Conservation (phyloP, 805 yeast species). For the Metschnikowia orientalis region DNA sequence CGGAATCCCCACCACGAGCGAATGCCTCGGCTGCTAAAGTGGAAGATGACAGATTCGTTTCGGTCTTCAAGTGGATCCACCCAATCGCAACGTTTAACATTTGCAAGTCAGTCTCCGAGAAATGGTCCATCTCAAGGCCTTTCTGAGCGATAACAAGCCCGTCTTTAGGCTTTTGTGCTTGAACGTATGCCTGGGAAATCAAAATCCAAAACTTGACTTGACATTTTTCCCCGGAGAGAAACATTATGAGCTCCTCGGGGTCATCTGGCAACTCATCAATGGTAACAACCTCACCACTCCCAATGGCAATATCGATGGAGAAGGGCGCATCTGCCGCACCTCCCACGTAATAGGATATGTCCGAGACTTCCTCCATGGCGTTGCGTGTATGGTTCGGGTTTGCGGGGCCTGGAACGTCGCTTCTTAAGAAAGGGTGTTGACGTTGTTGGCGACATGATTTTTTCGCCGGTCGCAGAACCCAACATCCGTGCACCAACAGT, state of each 20-base stretch:
- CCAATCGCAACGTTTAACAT: slow-evolving; percentile 59
- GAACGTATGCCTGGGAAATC: slow-evolving; percentile 76
- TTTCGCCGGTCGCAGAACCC: too few species aligned
- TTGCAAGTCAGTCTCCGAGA: slow-evolving; percentile 40
- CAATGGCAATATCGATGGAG: slow-evolving; percentile 63
- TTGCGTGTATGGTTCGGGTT: neutral
- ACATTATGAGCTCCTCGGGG: slow-evolving; percentile 72
- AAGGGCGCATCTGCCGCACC: slow-evolving; percentile 23
- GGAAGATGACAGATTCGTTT: slow-evolving; percentile 23
- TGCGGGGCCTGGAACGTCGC: too few species aligned
- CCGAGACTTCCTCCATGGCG: slow-evolving; percentile 17
- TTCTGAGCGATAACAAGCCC: slow-evolving; percentile 59
- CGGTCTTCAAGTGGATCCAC: slow-evolving; percentile 61
- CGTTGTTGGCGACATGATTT: too few species aligned
- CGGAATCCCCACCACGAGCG: slow-evolving; percentile 1
- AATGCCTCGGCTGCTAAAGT: slow-evolving; percentile 22
- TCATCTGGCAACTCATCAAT: slow-evolving; percentile 87
- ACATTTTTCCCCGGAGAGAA: slow-evolving; percentile 77
- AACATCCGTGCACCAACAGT: too few species aligned
- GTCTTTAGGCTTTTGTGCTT: slow-evolving; percentile 52
- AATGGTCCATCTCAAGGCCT: slow-evolving; percentile 46
- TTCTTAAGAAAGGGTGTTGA: too few species aligned
- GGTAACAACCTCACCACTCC: slow-evolving; percentile 77
- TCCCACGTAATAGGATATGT: slow-evolving; percentile 33
- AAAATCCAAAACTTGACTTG: slow-evolving; percentile 77